These are phyloP conservation scores for Arabidopsis lyrata DNA, from an alignment of 441 rosid species.

Conservation along the genomic window DNA sequence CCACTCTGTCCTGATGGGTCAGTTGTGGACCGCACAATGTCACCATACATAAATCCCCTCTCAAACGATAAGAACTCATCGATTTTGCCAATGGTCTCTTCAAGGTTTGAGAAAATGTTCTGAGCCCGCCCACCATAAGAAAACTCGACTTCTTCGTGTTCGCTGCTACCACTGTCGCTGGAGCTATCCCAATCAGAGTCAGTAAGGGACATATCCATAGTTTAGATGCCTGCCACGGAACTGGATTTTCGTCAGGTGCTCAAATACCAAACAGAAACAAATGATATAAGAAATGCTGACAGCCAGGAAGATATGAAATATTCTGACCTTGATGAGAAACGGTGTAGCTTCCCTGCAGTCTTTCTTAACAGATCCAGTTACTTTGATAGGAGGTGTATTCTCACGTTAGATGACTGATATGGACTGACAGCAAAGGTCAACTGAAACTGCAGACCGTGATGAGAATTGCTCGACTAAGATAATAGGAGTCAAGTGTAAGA, in stretches of 20 bases:
- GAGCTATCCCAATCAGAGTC: constrained; percentile 91
- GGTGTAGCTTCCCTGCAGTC: constrained; percentile 25
- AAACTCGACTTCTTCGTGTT: constrained; percentile 67
- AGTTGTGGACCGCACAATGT: constrained; percentile 67
- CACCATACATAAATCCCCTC: constrained; percentile 71
- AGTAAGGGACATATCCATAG: constrained; percentile 66
- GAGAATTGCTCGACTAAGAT: constrained; percentile 49
- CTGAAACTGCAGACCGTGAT: constrained; percentile 26
- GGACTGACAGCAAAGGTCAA: constrained; percentile 18
- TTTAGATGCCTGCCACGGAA: constrained; percentile 48
- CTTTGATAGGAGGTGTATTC: constrained; percentile 4
- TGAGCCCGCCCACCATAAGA: constrained; percentile 66
- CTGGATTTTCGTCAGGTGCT: constrained; percentile 33
- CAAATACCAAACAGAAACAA: constrained; percentile 26
- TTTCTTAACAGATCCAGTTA: constrained; percentile 14
- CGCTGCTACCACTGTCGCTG: constrained; percentile 85
- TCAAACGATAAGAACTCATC: constrained; percentile 91
- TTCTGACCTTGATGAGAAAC: constrained; percentile 44
- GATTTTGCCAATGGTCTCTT: constrained; percentile 83
- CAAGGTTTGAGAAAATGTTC: constrained; percentile 78
- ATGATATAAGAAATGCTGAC: constrained; percentile 4
- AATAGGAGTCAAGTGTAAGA: constrained; percentile 44
- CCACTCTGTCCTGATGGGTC: constrained; percentile 90
- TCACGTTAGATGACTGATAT: constrained; percentile 2
- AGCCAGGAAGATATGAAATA: constrained; percentile 36